Base-by-base conservation (phyloP, 2,329 filamentous ascomycete species). In the Neofusicoccum sp. region DNA sequence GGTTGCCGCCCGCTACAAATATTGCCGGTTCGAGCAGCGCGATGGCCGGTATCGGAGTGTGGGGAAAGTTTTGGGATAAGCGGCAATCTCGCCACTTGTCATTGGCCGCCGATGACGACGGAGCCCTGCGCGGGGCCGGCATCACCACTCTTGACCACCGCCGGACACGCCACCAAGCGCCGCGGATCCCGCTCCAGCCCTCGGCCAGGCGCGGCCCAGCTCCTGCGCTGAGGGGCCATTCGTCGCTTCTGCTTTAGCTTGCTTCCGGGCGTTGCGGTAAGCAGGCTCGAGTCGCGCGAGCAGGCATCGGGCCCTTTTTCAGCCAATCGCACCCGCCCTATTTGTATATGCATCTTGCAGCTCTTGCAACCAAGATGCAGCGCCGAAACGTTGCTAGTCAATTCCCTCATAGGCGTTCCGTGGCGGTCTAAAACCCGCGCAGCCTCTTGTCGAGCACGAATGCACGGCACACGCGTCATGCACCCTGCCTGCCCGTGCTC, bases 1-100 rank as follows among this genome's bases (percentile, higher is more conserved):
- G 58, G 58, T 40, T 38, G 48, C n/a, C 47, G 58, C 45, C 34
- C 40, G 43, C 38, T 56, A 61, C 34, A 61, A 61, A 61, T 61
- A 61, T 48, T 61, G 59, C 20, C 36, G 30, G 44, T 41, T 3
- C 30, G 14, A 44, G 47, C 36, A 51, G 47, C 48, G 33, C 14
- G 58, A 20, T 30, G 47, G 58, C 44, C 58, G 58, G 47, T 49
- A 60, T 49, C 58, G 44, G 36, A 60, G 31, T 61, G 36, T 54
- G 58, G 47, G 58, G 47, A 53, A 45, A 40, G 14, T 33, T 59
- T 56, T 56, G 51, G 51, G 51, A 56, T 56, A 56, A 56, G 51
- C 51, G 51, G 51, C 43, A 49, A 59, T 40, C 43, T 41, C 57
- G 57, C 43, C 14, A 16, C 33, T 38, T 51, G 44, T 44, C 44